These are phyloP conservation scores for Cryptosporidium sp. DNA, from an alignment of 169 alveolate species.

Conservation along the genomic window DNA sequence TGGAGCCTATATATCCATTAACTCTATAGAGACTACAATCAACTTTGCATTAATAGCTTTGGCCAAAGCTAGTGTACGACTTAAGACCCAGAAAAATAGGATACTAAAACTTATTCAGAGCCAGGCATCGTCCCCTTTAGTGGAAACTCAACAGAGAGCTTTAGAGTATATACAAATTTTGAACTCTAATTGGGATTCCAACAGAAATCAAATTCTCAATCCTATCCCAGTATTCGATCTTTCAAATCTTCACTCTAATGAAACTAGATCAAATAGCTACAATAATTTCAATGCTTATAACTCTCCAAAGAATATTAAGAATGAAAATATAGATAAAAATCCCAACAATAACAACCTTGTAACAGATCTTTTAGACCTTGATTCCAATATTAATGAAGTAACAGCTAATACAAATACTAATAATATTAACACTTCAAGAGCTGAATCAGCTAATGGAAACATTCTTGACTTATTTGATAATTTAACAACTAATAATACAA, in stretches of 20 bases:
- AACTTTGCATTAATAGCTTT: conserved; percentile 49
- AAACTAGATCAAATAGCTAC: conserved; percentile 56
- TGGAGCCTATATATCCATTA: conserved; percentile 19
- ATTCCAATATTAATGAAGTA: conserved; percentile 11
- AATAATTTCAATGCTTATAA: background rate
- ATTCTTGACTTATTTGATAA: conserved; percentile 45
- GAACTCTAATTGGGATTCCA: conserved; percentile 59
- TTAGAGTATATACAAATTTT: conserved; percentile 41
- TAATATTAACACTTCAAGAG: background rate
- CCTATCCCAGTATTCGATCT: conserved; percentile 54
- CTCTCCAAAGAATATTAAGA: background rate
- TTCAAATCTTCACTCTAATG: conserved; percentile 24
- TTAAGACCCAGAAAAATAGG: conserved; percentile 13
- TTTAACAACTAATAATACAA: background rate
- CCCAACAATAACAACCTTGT: conserved; percentile 1
- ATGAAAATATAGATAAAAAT: background rate
- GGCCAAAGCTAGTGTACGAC: conserved; percentile 26
- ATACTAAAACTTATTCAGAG: conserved; percentile 14
- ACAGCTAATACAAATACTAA: background rate
- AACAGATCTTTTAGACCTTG: conserved; percentile 58
- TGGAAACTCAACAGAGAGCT: conserved; percentile 63
- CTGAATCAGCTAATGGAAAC: conserved; percentile 8
- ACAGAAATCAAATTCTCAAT: conserved; percentile 41
- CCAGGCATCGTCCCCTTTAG: conserved; percentile 9
- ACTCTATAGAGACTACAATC: conserved; percentile 31